Base-by-base conservation (phyloP, 2,329 filamentous ascomycete species). In the Rhexocercosporidium sp. region DNA sequence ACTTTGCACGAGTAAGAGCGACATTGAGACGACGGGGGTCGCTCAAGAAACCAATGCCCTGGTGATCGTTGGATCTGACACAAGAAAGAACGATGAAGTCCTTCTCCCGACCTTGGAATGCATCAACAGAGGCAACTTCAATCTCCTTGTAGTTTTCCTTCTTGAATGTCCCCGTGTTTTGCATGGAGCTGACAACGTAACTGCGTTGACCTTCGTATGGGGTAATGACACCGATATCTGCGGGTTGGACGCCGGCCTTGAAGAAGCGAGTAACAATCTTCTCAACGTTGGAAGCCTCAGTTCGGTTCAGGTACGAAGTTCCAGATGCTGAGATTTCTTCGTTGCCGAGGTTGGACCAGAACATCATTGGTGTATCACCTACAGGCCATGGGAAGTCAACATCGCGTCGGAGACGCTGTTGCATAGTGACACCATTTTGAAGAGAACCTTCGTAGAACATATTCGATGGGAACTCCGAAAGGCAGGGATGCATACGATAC, bases 381-480 rank as follows among this genome's bases (percentile, higher is more conserved):
- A 97, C 93, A 2, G 96, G 96, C 96, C 96, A 99, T 14, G 96
- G 96, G 79, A 99, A 99, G 79, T 99, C 96, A 31, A 99, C 93
- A 75, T 99, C 95, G 72, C 91, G 91, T 70, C 95, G 91, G 70
- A 98, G 86, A 68, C 96, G 91, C 76, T 97, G 91, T 73, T 93
- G 90, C 78, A 92, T 92, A 0, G 94, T 97, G 56, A 99, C 93
- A 77, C 96, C 96, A 74, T 99, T 99, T 80, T 99, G 96, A 64
- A 99, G 85, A 65, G 93, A 96, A 22, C 96, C 96, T 75, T 98
- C 96, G 80, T 99, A 99, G 80, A 99, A 99, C 96, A 99, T 98
- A 82, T 98, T 98, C 67, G 95, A 98, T 0, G 96, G 96, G 76
- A 99, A 99, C 75, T 97, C 92, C 0, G 96, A 98, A 49, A 99